Conservation (phyloP, 2,329 filamentous ascomycete species). For the Beauveria sp. region DNA sequence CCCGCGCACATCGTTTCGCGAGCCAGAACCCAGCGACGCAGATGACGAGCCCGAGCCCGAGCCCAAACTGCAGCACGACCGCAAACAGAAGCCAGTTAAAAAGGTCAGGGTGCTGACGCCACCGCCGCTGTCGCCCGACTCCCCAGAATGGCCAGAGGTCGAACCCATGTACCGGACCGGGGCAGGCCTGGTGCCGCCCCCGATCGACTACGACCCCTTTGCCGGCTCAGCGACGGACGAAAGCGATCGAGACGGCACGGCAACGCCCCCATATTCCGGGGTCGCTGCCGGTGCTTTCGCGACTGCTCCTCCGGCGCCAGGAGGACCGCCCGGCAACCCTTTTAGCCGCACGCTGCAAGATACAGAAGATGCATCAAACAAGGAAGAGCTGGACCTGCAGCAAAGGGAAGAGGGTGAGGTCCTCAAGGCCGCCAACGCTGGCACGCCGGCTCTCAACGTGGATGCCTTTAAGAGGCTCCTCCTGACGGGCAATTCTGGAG, state of each 20-base stretch:
- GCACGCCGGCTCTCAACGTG: slow-evolving; percentile 56
- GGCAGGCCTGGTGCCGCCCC: slow-evolving; percentile 18
- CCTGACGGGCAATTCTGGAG: slow-evolving; percentile 58
- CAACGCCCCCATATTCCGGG: slow-evolving; percentile 19
- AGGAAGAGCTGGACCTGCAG: slow-evolving; percentile 24
- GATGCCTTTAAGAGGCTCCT: slow-evolving; percentile 70
- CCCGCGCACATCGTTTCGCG: slow-evolving; percentile 20
- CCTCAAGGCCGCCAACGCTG: slow-evolving; percentile 24
- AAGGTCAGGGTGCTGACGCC: slow-evolving; percentile 61
- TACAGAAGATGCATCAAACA: slow-evolving; percentile 29
- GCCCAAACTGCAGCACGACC: slow-evolving; percentile 16
- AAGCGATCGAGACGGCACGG: slow-evolving; percentile 21
- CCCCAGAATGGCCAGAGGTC: slow-evolving; percentile 27
- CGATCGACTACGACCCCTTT: slow-evolving; percentile 26
- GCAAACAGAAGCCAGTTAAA: slow-evolving; percentile 48
- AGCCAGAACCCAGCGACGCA: slow-evolving; percentile 14
- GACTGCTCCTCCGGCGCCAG: background rate
- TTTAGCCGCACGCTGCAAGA: slow-evolving; percentile 50
- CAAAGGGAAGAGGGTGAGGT: slow-evolving; percentile 23
- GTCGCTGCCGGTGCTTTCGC: background rate
- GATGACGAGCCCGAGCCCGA: background rate
- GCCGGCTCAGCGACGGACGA: slow-evolving; percentile 19
- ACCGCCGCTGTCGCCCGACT: slow-evolving; percentile 52
- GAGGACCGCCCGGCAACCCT: slow-evolving; percentile 28
- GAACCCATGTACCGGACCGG: slow-evolving; percentile 13